Conservation (phyloP, 306 rosid genomes). For the Argentina anserina region DNA sequence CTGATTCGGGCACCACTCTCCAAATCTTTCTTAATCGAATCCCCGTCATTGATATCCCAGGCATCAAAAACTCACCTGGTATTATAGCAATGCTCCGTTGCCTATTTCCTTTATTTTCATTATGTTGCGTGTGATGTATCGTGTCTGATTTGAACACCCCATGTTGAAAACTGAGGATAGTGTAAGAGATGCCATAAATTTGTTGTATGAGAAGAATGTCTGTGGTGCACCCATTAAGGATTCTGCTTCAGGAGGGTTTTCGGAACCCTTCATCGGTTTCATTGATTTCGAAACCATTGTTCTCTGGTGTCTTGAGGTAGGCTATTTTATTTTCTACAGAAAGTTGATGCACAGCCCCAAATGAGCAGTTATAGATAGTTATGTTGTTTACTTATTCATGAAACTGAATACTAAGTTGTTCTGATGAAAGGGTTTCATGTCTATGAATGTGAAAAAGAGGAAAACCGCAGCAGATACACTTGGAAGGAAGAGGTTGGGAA, state of each 20-base stretch:
- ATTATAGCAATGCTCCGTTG: background rate
- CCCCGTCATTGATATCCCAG: slow-evolving; percentile 45
- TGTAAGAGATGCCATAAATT: slow-evolving; percentile 48
- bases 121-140: background rate
- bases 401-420: background rate
- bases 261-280: slow-evolving; percentile 41
- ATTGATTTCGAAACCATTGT: slow-evolving; percentile 49
- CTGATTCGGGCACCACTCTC: slow-evolving; percentile 46
- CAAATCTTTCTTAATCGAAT: slow-evolving; percentile 51
- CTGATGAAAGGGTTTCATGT: background rate
- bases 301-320: slow-evolving; percentile 67
- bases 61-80: slow-evolving; percentile 45
- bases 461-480: background rate
- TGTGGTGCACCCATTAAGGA: slow-evolving; percentile 45
- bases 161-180: slow-evolving; percentile 37
- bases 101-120: background rate
- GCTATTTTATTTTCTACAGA: background rate
- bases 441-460: slow-evolving; percentile 40
- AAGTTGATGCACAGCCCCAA: background rate
- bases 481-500: slow-evolving; percentile 15
- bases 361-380: background rate
- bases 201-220: slow-evolving; percentile 39
- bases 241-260: slow-evolving; percentile 16
- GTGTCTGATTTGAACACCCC: background rate
- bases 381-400: background rate